Percentiles rank a stretch among this genome's conserved stretches.
Evolutionary conservation across 2,329 filamentous ascomycete species (phyloP).

Genomic region (Phyllosticta capitalensis): DNA sequence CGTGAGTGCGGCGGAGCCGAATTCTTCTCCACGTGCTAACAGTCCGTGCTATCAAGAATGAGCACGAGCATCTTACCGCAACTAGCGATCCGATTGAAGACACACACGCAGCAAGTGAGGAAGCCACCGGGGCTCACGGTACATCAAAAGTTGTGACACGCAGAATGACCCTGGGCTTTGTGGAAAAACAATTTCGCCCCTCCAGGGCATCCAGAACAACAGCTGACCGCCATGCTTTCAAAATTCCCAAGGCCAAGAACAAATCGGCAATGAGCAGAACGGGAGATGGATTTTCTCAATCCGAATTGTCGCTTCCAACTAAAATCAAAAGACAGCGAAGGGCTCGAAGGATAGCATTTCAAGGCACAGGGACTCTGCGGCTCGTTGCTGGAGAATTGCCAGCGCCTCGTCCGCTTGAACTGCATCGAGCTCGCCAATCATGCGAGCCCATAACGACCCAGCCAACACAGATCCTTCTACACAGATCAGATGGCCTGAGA

Average conservation of each 20-base stretch:
- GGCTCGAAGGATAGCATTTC: not conserved
- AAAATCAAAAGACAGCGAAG: not conserved
- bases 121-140: not conserved
- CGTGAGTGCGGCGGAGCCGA: conserved; percentile 6
- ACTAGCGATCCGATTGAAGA: conserved; percentile 7
- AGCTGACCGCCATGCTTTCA: not conserved
- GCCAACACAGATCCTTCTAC: not conserved
- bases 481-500: not conserved
- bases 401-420: not conserved
- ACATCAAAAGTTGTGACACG: not conserved
- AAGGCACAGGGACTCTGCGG: not conserved
- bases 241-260: not conserved
- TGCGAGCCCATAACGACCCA: not conserved
- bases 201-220: not conserved
- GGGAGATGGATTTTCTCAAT: conserved; percentile 9
- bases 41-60: not conserved
- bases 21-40: not conserved
- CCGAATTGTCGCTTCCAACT: conserved; percentile 4
- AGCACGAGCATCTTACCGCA: not conserved
- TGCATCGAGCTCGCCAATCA: not conserved
- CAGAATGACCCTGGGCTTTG: not conserved
- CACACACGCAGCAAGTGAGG: not conserved
- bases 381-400: not conserved
- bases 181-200: not conserved
- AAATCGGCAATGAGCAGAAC: not conserved